Percentiles rank a stretch among this genome's conserved stretches.
Conservation (phyloP, 495 filamentous ascomycete genomes). For the Lophiostoma macrostomum region DNA sequence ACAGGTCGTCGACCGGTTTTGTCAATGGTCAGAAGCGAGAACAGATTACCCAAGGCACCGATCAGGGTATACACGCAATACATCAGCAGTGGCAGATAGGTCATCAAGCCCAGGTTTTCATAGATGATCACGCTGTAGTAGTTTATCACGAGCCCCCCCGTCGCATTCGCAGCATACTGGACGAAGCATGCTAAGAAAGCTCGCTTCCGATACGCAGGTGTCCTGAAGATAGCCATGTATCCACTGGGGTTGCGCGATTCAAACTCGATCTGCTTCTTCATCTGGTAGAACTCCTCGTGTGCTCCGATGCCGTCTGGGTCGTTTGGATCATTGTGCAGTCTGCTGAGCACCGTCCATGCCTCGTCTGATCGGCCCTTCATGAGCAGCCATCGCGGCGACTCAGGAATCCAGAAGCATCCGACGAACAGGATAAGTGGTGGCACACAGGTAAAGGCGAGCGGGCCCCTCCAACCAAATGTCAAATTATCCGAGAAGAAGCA, state of each 20-base stretch:
- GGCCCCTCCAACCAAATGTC: constrained; percentile 54
- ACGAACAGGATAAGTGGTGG: constrained; percentile 52
- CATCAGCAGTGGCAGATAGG: constrained; percentile 28
- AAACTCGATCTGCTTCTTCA: constrained; percentile 33
- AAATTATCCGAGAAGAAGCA: constrained; percentile 55
- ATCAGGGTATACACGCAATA: constrained; percentile 35
- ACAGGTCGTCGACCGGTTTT: constrained; percentile 32
- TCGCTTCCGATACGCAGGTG: constrained; percentile 30
- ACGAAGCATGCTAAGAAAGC: constrained; percentile 33
- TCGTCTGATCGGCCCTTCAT: constrained; percentile 48
- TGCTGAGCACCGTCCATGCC: constrained; percentile 49
- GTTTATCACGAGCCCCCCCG: constrained; percentile 34
- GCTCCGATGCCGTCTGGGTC: constrained; percentile 24
- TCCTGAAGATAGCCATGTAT: constrained; percentile 29
- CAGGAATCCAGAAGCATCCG: constrained; percentile 58
- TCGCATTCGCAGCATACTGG: constrained; percentile 33
- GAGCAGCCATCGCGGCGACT: constrained; percentile 63
- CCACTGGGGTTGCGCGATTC: constrained; percentile 27
- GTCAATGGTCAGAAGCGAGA: constrained; percentile 32
- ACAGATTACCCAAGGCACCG: constrained; percentile 33
- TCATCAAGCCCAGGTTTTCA: constrained; percentile 31
- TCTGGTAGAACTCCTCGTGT: constrained; percentile 34
- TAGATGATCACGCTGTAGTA: constrained; percentile 29
- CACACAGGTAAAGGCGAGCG: constrained; percentile 56
- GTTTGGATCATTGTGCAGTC: constrained; percentile 36